Percentiles rank a stretch among this genome's conserved stretches.
Evolutionary conservation across 345 rosid genomes (phyloP).

Genomic region (Bruguiera gymnorhiza): DNA sequence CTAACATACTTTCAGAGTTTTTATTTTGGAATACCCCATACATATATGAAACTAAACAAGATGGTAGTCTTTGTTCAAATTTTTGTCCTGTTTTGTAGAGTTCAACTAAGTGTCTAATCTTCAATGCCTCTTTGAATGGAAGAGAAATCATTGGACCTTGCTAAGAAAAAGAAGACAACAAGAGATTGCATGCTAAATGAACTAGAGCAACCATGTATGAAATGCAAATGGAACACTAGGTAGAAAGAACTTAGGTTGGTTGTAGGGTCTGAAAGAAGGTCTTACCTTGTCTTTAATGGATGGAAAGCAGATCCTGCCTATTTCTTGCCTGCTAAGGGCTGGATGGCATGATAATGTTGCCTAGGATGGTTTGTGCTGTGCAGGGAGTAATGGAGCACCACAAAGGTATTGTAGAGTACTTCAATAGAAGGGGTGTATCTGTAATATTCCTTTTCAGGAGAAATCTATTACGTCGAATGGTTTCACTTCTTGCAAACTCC

Average conservation of each 20-base stretch:
- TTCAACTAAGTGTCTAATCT: no score
- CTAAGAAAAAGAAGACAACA: background rate
- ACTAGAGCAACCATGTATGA: background rate
- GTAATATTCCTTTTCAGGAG: conserved; percentile 61
- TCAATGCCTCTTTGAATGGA: no score
- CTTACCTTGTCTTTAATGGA: background rate
- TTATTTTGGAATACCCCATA: background rate
- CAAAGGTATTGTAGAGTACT: conserved; percentile 55
- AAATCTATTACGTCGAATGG: conserved; percentile 71
- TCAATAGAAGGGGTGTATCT: conserved; percentile 62
- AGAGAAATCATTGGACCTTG: background rate
- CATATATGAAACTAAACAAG: background rate
- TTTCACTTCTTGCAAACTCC: conserved; percentile 72
- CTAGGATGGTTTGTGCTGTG: conserved; percentile 16
- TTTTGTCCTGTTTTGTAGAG: background rate
- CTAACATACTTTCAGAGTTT: background rate
- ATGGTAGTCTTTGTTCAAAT: background rate
- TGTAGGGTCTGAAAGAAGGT: background rate
- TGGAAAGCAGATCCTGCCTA: background rate
- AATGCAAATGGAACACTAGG: background rate
- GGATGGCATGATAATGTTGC: background rate
- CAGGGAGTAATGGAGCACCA: conserved; percentile 74
- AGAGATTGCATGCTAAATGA: background rate
- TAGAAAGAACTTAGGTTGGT: background rate
- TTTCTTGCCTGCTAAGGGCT: background rate